Evolutionary conservation across 495 filamentous ascomycete species (phyloP), one percentile per base, ranked within the genome.

Genomic region (Penicillium egyptiacum): DNA sequence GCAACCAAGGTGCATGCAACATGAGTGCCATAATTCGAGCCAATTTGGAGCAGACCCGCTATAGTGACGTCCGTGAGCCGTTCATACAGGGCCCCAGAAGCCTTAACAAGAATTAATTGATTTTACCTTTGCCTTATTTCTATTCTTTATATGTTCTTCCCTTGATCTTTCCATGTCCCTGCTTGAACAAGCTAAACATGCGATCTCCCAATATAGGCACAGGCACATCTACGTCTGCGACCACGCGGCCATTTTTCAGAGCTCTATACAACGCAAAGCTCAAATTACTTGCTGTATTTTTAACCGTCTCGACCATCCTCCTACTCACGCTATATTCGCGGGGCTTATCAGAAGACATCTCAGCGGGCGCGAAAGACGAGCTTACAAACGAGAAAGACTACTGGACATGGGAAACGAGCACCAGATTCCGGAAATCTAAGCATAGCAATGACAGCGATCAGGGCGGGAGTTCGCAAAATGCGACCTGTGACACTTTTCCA

Each of bases 401-500:
- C 26, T 61, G 58, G 58, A 56, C 46, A 31, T 61, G 58, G 58
- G 48, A 57, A 40, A 61, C 58, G 7, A 52, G 44, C 31, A 57
- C 58, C 9, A 48, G 41, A 33, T 61, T 61, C 11, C 53, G 45
- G 10, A 43, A 52, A 47, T 12, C 14, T n/a, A 0, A 16, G 23
- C 26, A 31, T 20, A 5, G 4, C 2, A 35, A 47, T 11, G 22
- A 47, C 14, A 19, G n/a, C 25, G 42, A 23, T 17, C 4, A 30
- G 8, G 25, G 11, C 7, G 49, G 31, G 0, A 31, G 1, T 1
- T 48, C 45, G 3, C 28, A 30, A 31, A 31, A 30, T 19, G 23
- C 45, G 1, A 42, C 30, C 23, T 75, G 74, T 61, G 65, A 63
- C 39, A 55, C 56, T n/a, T 77, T 77, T 66, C 74, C 70, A 8